Evolutionary conservation across 495 filamentous ascomycete species (phyloP).

Genomic region (Penicillium ochrochloron): DNA sequence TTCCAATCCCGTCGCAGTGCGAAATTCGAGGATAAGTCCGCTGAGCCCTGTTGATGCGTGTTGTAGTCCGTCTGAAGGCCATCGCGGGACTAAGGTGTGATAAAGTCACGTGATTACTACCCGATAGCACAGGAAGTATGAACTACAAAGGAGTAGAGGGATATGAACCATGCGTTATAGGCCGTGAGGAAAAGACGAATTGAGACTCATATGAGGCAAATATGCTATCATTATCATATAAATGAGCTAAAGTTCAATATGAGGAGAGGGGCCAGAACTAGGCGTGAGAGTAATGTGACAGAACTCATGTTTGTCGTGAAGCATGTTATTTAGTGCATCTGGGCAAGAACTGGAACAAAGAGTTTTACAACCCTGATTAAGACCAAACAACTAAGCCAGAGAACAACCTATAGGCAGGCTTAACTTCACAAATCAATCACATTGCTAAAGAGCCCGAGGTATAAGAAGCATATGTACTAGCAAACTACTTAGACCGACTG

Average conservation of each 20-base stretch:
- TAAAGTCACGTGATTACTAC: slow-evolving; percentile 15
- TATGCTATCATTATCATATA: no score
- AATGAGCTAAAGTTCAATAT: no score
- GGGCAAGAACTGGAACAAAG: no score
- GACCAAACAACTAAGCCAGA: not conserved
- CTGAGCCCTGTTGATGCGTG: not conserved
- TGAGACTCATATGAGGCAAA: no score
- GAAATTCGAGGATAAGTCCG: slow-evolving; percentile 3
- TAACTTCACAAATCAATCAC: not conserved
- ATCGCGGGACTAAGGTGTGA: slow-evolving; percentile 18
- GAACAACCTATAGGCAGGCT: not conserved
- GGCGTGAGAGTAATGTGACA: not conserved
- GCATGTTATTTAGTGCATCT: no score
- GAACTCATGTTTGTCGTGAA: no score
- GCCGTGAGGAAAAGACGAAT: no score
- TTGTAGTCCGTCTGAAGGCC: slow-evolving; percentile 10
- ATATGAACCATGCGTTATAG: not conserved
- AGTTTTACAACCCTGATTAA: not conserved
- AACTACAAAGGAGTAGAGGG: not conserved
- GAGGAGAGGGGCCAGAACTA: not conserved
- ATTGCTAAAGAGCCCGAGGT: slow-evolving; percentile 9
- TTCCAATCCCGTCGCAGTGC: not conserved
- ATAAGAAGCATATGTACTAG: slow-evolving; percentile 20
- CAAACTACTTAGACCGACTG: slow-evolving; percentile 8
- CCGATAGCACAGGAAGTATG: slow-evolving; percentile 9